Evolutionary conservation across 75 land plant species (phyloP), one percentile per base, ranked within the genome.

Genomic region (Chamaecyparis obtusa): DNA sequence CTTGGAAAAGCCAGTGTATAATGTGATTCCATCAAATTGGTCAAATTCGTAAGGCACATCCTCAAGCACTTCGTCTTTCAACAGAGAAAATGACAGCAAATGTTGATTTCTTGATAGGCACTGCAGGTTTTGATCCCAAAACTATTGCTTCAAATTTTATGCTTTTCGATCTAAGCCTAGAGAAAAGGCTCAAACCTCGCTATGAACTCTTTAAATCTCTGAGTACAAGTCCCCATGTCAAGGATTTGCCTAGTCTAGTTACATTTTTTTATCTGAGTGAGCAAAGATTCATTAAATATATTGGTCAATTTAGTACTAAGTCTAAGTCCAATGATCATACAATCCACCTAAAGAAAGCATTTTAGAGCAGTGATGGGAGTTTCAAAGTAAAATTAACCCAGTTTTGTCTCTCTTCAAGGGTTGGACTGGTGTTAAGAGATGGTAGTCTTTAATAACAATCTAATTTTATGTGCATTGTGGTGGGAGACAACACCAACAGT

Each of bases 11-110:
- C n/a, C n/a, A n/a, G n/a, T n/a, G n/a, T n/a, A n/a, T n/a, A n/a
- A n/a, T n/a, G n/a, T n/a, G n/a, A n/a, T n/a, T n/a, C n/a, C n/a
- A n/a, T n/a, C n/a, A 92, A 54, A 83, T 88, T 15, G 33, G 75
- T 55, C 27, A 15, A 0, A 37, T 90, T 16, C 80, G 85, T 39
- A 87, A 87, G 27, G 64, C 86, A n/a, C 48, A 81, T 56, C 93
- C 93, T 9, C 36, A 80, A 15, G 33, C 86, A 15, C 51, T 90
- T 3, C 86, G 85, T 15, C 82, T 85, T 27, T 92, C 91, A 0
- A 80, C 71, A 16, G 89, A 88, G 27, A 92, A 92, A 79, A 88
- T 92, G 14, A 85, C 88, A 64, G 87, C 89, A 71, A 88, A 88
- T 64, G 87, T 90, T 88, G 90, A 89, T 33, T 90, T 72, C 56